Evolutionary conservation across 2,329 filamentous ascomycete genomes (phyloP).

Genomic region (Venturia effusa): DNA sequence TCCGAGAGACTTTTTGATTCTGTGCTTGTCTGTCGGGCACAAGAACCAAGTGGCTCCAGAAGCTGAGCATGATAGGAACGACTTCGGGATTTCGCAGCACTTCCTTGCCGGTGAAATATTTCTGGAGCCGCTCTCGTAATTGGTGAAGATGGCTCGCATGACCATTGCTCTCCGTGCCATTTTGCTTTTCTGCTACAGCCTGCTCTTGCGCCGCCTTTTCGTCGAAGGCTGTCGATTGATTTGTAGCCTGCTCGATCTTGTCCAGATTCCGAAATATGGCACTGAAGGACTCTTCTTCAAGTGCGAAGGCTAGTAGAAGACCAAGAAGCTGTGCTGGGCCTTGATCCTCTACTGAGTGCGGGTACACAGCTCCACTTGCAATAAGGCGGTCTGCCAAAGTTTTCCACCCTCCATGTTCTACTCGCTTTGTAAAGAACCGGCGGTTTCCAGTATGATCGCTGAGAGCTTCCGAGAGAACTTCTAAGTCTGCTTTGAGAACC

Average conservation of each 20-base stretch:
- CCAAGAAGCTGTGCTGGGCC: conserved; percentile 67
- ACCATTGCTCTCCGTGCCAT: not conserved
- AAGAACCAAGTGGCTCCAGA: conserved; percentile 26
- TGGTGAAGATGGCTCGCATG: not conserved
- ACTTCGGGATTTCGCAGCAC: conserved; percentile 30
- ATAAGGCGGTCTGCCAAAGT: conserved; percentile 62
- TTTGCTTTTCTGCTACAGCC: not conserved
- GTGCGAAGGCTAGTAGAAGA: conserved; percentile 66
- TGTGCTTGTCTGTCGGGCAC: conserved; percentile 9
- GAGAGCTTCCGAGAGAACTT: conserved; percentile 64
- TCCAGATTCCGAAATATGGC: conserved; percentile 46
- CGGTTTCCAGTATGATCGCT: conserved; percentile 75
- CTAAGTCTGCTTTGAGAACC: conserved; percentile 60
- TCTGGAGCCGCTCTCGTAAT: not conserved
- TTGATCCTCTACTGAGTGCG: conserved; percentile 23
- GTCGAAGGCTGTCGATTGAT: not conserved
- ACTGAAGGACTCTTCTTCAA: conserved; percentile 67
- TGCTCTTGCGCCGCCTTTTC: conserved; percentile 11
- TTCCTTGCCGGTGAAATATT: conserved; percentile 27
- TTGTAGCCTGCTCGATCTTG: conserved; percentile 12
- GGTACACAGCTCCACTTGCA: conserved; percentile 44
- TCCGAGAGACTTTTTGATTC: not conserved
- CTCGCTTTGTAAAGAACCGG: conserved; percentile 69
- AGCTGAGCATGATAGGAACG: conserved; percentile 27
- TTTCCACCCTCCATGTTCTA: conserved; percentile 69